Base-by-base conservation (phyloP, 352 stramenopile species). In the Elongisporangium prolatum region DNA sequence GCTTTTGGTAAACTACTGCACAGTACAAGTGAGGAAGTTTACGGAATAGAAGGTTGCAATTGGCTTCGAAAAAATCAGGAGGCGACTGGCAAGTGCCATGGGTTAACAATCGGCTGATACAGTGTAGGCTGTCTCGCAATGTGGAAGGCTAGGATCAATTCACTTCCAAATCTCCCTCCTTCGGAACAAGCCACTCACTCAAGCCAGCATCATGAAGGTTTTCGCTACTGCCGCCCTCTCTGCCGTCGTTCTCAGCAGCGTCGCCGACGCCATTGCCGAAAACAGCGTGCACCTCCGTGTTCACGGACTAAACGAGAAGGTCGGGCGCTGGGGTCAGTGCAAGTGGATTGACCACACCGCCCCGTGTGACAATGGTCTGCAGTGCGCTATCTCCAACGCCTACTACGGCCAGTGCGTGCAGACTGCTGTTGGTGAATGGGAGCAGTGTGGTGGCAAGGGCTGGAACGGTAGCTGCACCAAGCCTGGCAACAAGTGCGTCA, bases 391-490 rank as follows among this genome's bases (percentile, higher is more conserved):
- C 47, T 60, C 68, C 47, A 67, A 55, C 54, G 57, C 64, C 20
- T 66, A 54, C 54, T 64, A 57, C 25, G 67, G 67, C 37, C 64
- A 20, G 24, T 75, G 64, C 52, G 64, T 67, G 53, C 68, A 67
- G 60, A 71, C 57, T 50, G 60, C 65, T 28, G 61, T 52, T 6
- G 63, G 64, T 17, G 37, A 64, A 18, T 64, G 56, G 55, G 55
- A 55, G 1, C 59, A 70, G 51, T 70, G 59, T 55, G 64, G 56
- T 17, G 52, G 60, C 53, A 62, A 34, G 21, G 57, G 61, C 47
- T 67, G 56, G 52, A 57, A n/a, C 6, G 60, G 58, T 16, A 44
- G 34, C 18, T 71, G 64, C 40, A 34, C 24, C 24, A 64, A 52
- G 22, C 21, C 34, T 24, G 64, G 64, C 21, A 34, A 34, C 24